Evolutionary conservation across 2,329 filamentous ascomycete species (phyloP).

Genomic region (Claviceps pazoutovae): DNA sequence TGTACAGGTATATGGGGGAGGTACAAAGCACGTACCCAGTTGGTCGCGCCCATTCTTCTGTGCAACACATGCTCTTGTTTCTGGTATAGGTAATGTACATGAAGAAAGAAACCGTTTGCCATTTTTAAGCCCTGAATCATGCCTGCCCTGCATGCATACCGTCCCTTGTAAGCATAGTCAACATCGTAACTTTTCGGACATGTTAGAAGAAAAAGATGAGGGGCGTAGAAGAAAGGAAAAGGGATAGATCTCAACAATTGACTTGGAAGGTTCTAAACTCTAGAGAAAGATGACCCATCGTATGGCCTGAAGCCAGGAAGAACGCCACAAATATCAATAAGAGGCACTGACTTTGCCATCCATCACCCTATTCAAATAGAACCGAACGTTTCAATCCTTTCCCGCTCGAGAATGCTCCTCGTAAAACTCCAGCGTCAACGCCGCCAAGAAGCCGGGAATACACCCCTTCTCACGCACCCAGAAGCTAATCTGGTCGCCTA

Average conservation of each 20-base stretch:
- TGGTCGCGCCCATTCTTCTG: too few species aligned
- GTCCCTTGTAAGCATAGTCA: background rate
- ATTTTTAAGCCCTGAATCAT: background rate
- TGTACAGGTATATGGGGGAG: too few species aligned
- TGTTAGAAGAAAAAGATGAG: background rate
- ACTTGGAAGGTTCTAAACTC: too few species aligned
- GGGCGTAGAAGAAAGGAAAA: background rate
- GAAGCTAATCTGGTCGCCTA: slow-evolving; percentile 77
- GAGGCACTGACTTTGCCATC: background rate
- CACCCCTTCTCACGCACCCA: slow-evolving; percentile 92
- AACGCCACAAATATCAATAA: background rate
- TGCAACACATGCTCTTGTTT: background rate
- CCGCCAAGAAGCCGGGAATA: slow-evolving; percentile 85
- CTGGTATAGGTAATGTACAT: background rate
- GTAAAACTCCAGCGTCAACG: slow-evolving; percentile 84
- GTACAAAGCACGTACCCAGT: too few species aligned
- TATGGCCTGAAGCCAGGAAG: background rate
- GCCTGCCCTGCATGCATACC: background rate
- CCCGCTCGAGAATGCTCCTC: slow-evolving; percentile 40
- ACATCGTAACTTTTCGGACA: background rate
- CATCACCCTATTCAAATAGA: background rate
- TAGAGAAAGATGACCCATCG: background rate
- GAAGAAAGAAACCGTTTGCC: background rate
- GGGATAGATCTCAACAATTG: background rate
- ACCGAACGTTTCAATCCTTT: background rate